Evolutionary conservation across 2,329 filamentous ascomycete genomes (phyloP), one percentile per base, ranked within the genome.

Genomic region (Aspergillus clavatus): DNA sequence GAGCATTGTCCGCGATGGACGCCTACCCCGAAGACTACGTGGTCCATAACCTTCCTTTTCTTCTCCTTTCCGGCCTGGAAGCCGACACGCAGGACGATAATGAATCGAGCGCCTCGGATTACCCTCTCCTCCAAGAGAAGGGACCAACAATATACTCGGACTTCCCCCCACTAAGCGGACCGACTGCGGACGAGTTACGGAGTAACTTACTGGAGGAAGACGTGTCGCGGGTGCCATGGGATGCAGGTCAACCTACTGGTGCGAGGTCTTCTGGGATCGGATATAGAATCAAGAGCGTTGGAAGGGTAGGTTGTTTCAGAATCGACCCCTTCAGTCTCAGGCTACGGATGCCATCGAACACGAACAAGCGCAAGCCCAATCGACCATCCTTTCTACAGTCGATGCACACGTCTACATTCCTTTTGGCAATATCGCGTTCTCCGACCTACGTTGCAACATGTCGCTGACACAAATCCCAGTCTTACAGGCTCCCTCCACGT

Each of bases 1-100:
- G 53, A 46, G 48, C 47, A 47, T 54, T 57, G 59, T 62, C 60
- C 66, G 61, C 61, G 59, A 74, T 74, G 72, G 70, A 74, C 56
- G 68, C 67, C 49, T 74, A 72, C 52, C 71, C 72, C 19, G 57
- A 66, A 53, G 85, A 84, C 68, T 95, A 90, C 72, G 76, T 95
- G 66, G 81, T 84, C 65, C 89, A 93, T 70, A 94, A 93, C 70
- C 78, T 94, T 58, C 91, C 91, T 27, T 78, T 95, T 46, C 72
- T 97, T 50, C 74, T 94, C 38, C 79, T 95, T 26, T 89, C 89
- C 28, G 93, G 91, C 10, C 77, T 96, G 26, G 76, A 70, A 61
- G 62, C 62, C 54, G 58, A 51, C 7, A 57, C 47, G 36, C 70
- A 67, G 58, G 62, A 59, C 40, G 59, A 62, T 4, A 27, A 50